phyloP scores from a whole-genome alignment of 2,329 filamentous ascomycete genomes.

The Aspergillus phoenicis region DNA sequence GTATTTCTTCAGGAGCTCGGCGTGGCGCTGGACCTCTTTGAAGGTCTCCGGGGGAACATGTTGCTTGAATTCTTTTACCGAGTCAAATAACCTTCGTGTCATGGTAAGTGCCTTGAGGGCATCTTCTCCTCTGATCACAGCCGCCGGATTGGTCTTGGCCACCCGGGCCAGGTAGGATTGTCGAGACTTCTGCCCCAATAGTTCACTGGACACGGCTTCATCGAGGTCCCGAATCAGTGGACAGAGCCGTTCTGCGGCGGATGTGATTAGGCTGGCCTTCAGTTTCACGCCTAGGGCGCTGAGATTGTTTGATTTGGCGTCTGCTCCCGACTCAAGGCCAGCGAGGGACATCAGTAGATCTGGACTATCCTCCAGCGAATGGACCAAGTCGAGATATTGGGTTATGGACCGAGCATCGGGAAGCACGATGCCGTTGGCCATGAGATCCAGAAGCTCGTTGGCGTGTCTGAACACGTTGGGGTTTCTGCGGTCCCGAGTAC shows the following conservation, averaged over 20 bases:
- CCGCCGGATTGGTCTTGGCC: neutral
- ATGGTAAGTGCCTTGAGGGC: slow-evolving; percentile 29
- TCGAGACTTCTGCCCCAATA: neutral
- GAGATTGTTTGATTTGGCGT: slow-evolving; percentile 19
- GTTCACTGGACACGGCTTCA: slow-evolving; percentile 29
- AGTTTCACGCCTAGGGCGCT: slow-evolving; percentile 30
- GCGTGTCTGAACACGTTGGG: slow-evolving; percentile 67
- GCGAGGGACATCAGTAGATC: slow-evolving; percentile 32
- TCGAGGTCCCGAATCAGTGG: slow-evolving; percentile 33
- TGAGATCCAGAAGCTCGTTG: slow-evolving; percentile 64
- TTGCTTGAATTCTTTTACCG: slow-evolving; percentile 27
- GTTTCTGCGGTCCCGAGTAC: slow-evolving; percentile 76
- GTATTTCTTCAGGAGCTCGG: slow-evolving; percentile 34
- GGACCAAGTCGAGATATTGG: slow-evolving; percentile 34
- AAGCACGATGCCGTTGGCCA: slow-evolving; percentile 47
- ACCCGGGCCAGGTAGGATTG: neutral
- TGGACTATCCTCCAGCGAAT: slow-evolving; percentile 29
- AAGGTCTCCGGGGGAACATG: slow-evolving; percentile 23
- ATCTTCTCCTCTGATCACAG: slow-evolving; percentile 14
- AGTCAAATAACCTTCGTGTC: slow-evolving; percentile 40
- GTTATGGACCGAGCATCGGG: slow-evolving; percentile 35
- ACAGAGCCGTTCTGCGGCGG: slow-evolving; percentile 29
- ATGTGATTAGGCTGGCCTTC: slow-evolving; percentile 27
- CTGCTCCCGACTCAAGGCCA: slow-evolving; percentile 27
- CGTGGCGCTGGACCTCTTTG: slow-evolving; percentile 26